phyloP scores from a whole-genome alignment of 306 rosid genomes.

The Castanospermum australe region DNA sequence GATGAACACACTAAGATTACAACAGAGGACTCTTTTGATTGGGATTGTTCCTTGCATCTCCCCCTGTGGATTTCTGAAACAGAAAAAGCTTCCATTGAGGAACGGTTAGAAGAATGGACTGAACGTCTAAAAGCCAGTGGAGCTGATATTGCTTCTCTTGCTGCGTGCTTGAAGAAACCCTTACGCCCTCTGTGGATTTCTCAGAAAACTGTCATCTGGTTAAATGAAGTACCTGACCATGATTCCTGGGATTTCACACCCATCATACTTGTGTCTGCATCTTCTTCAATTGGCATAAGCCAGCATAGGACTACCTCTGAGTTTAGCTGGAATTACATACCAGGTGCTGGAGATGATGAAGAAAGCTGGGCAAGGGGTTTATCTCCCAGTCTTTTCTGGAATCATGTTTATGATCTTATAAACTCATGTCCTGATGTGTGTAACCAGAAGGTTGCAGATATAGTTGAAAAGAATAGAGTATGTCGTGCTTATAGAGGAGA shows the following conservation, averaged over 20 bases:
- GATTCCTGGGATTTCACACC: slow-evolving; percentile 98
- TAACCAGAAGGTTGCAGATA: slow-evolving; percentile 75
- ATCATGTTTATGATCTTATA: slow-evolving; percentile 66
- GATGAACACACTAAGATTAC: slow-evolving; percentile 18
- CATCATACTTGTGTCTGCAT: slow-evolving; percentile 78
- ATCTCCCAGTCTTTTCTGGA: slow-evolving; percentile 79
- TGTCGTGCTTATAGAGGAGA: slow-evolving; percentile 68
- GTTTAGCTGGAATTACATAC: slow-evolving; percentile 91
- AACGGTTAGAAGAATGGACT: slow-evolving; percentile 76
- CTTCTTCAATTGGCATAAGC: slow-evolving; percentile 45
- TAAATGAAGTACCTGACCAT: slow-evolving; percentile 88
- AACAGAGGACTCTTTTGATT: slow-evolving; percentile 34
- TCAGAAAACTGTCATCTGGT: slow-evolving; percentile 82
- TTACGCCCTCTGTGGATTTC: slow-evolving; percentile 94
- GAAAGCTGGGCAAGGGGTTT: slow-evolving; percentile 95
- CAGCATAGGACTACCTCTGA: slow-evolving; percentile 67
- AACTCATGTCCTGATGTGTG: slow-evolving; percentile 74
- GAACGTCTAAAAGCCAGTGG: slow-evolving; percentile 57
- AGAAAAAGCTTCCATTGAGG: slow-evolving; percentile 75
- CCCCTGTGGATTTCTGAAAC: slow-evolving; percentile 84
- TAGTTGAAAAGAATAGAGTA: slow-evolving; percentile 77
- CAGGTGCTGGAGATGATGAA: slow-evolving; percentile 94
- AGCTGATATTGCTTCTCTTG: slow-evolving; percentile 76
- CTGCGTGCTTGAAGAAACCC: slow-evolving; percentile 67
- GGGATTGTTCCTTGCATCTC: slow-evolving; percentile 96